Percentiles rank a stretch among this genome's conserved stretches.
These are phyloP conservation scores for Suillus decipiens DNA, from an alignment of 768 basidiomycete genomes.

Conservation along the genomic window DNA sequence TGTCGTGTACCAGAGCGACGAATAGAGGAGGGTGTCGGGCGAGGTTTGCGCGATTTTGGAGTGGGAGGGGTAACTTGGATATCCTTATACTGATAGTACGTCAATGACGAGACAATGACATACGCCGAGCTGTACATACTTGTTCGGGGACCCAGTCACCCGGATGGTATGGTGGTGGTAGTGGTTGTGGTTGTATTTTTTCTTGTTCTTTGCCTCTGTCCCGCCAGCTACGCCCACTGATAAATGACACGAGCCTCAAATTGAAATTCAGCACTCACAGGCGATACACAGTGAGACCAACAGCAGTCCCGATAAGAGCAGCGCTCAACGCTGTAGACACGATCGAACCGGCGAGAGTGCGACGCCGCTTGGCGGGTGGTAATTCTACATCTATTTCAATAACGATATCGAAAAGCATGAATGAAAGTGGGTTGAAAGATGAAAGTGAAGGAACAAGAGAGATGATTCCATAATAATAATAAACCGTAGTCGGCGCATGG, in stretches of 20 bases:
- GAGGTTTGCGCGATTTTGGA: conserved; percentile 40
- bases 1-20: conserved; percentile 40
- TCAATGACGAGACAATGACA: not conserved
- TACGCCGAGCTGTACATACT: conserved; percentile 19
- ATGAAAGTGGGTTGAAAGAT: conserved; percentile 19
- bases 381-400: conserved; percentile 64
- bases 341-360: conserved; percentile 79
- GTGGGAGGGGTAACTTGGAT: conserved; percentile 40
- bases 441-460: conserved; percentile 17
- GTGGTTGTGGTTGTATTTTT: conserved; percentile 35
- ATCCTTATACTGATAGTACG: conserved; percentile 26
- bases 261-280: conserved; percentile 52
- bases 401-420: conserved; percentile 41
- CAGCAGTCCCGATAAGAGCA: conserved; percentile 83
- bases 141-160: conserved; percentile 53
- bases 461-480: conserved; percentile 15
- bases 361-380: conserved; percentile 76
- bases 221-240: conserved; percentile 59
- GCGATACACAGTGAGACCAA: conserved; percentile 84
- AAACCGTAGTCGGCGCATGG: conserved; percentile 18
- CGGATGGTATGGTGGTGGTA: conserved; percentile 68
- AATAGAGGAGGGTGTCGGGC: conserved; percentile 30
- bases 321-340: conserved; percentile 84
- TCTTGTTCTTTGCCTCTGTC: conserved; percentile 64
- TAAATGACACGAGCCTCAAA: conserved; percentile 7